Conservation (phyloP, 2,329 filamentous ascomycete species). For the Alternaria angustiovoidea region DNA sequence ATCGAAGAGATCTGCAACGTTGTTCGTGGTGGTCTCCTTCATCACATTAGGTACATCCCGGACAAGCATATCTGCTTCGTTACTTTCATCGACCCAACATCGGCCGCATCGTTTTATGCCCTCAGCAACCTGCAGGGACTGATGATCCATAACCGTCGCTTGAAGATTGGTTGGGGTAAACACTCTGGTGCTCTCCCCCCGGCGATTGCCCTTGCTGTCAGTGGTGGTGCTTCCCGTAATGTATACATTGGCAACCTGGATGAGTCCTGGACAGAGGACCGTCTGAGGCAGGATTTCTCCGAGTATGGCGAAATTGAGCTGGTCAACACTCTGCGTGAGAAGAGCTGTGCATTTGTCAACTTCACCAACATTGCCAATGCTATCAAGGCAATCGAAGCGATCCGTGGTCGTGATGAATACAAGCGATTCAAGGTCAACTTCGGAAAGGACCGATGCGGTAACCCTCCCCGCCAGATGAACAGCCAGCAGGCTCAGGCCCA, state of each 20-base stretch:
- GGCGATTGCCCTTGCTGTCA: constrained; percentile 94
- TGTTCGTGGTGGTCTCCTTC: constrained; percentile 90
- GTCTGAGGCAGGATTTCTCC: constrained; percentile 93
- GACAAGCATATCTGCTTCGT: constrained; percentile 99
- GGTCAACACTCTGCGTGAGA: constrained; percentile 95
- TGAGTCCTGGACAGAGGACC: constrained; percentile 96
- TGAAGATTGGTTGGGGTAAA: constrained; percentile 99
- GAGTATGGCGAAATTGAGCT: constrained; percentile 98
- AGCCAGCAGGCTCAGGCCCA: constrained; percentile 66
- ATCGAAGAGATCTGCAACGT: constrained; percentile 99
- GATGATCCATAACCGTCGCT: constrained; percentile 97
- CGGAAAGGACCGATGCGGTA: constrained; percentile 97
- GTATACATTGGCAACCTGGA: constrained; percentile 98
- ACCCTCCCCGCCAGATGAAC: constrained; percentile 87
- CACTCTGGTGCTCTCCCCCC: constrained; percentile 96
- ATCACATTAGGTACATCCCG: constrained; percentile 98
- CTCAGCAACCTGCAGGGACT: constrained; percentile 96
- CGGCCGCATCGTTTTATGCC: constrained; percentile 96
- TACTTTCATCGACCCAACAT: constrained; percentile 98
- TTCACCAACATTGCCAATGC: constrained; percentile 99
- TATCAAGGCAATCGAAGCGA: constrained; percentile 98
- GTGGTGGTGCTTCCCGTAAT: constrained; percentile 95
- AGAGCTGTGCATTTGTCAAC: constrained; percentile 99
- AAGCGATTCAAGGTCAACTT: constrained; percentile 99
- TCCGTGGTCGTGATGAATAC: constrained; percentile 95